phyloP scores from a whole-genome alignment of 108 stramenopile species.

The Craspedostauros australis region DNA sequence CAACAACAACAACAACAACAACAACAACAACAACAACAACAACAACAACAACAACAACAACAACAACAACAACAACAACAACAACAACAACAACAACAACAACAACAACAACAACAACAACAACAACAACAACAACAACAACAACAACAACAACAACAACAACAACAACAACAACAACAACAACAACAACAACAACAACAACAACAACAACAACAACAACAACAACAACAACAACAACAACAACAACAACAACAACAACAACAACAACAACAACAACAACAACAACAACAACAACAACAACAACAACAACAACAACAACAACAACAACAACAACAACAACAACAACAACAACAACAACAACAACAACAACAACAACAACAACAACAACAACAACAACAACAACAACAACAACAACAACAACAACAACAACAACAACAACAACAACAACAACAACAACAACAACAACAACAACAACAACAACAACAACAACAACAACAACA shows the following conservation, averaged over 20 bases:
- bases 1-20: slow-evolving; percentile 1
- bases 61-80: slow-evolving; percentile 1
- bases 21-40: slow-evolving; percentile 1
- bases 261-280: slow-evolving; percentile 1
- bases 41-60: slow-evolving; percentile 1
- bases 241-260: slow-evolving; percentile 1
- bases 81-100: slow-evolving; percentile 1
- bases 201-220: slow-evolving; percentile 1
- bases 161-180: slow-evolving; percentile 1
- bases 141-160: slow-evolving; percentile 1
- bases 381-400: neutral
- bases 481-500: slow-evolving; percentile 1
- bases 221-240: slow-evolving; percentile 1
- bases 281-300: slow-evolving; percentile 1
- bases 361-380: slow-evolving; percentile 1
- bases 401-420: slow-evolving; percentile 1
- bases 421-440: slow-evolving; percentile 1
- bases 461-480: slow-evolving; percentile 1
- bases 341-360: slow-evolving; percentile 1
- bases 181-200: slow-evolving; percentile 1
- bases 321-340: slow-evolving; percentile 1
- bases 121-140: slow-evolving; percentile 1
- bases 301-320: slow-evolving; percentile 1
- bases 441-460: slow-evolving; percentile 1
- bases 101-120: slow-evolving; percentile 1